Percentiles rank a stretch among this genome's conserved stretches.
These are phyloP conservation scores for Firmiana major DNA, from an alignment of 345 rosid species.

Conservation along the genomic window DNA sequence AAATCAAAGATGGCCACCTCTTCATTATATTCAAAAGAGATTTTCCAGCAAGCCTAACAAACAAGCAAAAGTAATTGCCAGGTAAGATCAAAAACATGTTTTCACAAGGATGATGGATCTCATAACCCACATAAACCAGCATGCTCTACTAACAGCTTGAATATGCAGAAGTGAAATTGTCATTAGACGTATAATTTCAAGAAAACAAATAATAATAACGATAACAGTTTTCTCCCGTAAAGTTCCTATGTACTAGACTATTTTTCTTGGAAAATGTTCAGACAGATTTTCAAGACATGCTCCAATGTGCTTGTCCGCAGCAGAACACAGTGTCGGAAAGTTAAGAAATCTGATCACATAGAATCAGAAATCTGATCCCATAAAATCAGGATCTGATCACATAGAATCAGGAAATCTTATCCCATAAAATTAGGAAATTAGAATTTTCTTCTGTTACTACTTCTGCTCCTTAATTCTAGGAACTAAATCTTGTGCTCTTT, in stretches of 20 bases:
- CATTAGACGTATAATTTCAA: background rate
- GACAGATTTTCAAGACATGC: background rate
- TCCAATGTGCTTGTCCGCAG: too few species aligned
- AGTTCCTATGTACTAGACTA: background rate
- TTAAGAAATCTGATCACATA: too few species aligned
- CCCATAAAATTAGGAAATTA: too few species aligned
- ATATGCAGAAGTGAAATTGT: background rate
- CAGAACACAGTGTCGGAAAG: too few species aligned
- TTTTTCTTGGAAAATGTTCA: background rate
- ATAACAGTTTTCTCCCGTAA: background rate
- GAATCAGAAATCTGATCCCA: too few species aligned
- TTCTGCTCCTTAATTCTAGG: too few species aligned
- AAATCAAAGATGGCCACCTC: slow-evolving; percentile 90
- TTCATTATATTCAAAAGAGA: slow-evolving; percentile 83
- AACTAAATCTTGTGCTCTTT: too few species aligned
- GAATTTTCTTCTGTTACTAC: too few species aligned
- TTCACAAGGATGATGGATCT: background rate
- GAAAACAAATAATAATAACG: background rate
- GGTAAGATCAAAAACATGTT: background rate
- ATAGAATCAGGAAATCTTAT: too few species aligned
- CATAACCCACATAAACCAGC: background rate
- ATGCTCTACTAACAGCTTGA: background rate
- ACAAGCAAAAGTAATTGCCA: slow-evolving; percentile 29
- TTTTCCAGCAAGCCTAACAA: slow-evolving; percentile 87
- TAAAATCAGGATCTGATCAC: too few species aligned